phyloP scores from a whole-genome alignment of 164 flowering plant genomes.

The Vitis vinifera region ASM3070453v1 NC_081822.1:8409001-8409500 shows the following conservation, averaged over 20 bases:
- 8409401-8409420: background rate
- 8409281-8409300: background rate
- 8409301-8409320: background rate
- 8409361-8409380: background rate
- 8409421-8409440: background rate
- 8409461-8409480: background rate
- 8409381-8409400: background rate
- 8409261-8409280: background rate
- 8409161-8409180: background rate
- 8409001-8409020: conserved; percentile 53
- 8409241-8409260: background rate
- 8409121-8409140: background rate
- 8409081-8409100: background rate
- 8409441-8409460: background rate
- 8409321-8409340: background rate
- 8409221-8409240: background rate
- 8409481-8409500: background rate
- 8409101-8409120: background rate
- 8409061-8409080: conserved; percentile 13
- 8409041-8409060: conserved; percentile 83
- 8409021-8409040: conserved; percentile 95
- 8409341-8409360: background rate
- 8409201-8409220: background rate
- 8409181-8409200: background rate
- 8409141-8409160: background rate